Conservation (phyloP, 2,329 filamentous ascomycete species). For the Penicillium sp. region DNA sequence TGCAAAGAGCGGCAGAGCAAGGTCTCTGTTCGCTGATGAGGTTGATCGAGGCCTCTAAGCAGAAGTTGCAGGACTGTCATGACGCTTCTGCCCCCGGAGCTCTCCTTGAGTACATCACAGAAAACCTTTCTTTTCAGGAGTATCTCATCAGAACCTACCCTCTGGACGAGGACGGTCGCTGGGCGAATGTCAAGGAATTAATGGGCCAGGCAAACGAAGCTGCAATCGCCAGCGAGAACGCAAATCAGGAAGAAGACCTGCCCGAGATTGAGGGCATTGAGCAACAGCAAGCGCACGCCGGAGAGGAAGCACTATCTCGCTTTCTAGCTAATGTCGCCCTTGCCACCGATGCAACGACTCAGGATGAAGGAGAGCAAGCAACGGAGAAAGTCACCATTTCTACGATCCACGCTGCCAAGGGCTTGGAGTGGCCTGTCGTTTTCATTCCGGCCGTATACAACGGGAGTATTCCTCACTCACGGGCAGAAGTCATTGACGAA, state of each 20-base stretch:
- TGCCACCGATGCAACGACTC: constrained; percentile 66
- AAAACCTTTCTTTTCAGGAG: constrained; percentile 68
- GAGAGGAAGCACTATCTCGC: constrained; percentile 65
- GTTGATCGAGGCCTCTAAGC: constrained; percentile 56
- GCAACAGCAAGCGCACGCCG: constrained; percentile 53
- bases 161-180: constrained; percentile 73
- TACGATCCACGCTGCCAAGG: constrained; percentile 94
- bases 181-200: constrained; percentile 90
- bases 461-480: constrained; percentile 84
- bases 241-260: constrained; percentile 52
- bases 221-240: constrained; percentile 51
- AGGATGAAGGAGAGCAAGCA: constrained; percentile 51
- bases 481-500: constrained; percentile 81
- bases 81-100: constrained; percentile 43
- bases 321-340: constrained; percentile 90
- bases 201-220: constrained; percentile 74
- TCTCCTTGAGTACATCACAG: constrained; percentile 57
- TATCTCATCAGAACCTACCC: constrained; percentile 69
- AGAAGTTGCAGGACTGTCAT: constrained; percentile 52
- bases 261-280: constrained; percentile 69
- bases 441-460: constrained; percentile 89
- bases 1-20: constrained; percentile 55
- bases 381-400: constrained; percentile 74
- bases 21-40: constrained; percentile 59
- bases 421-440: constrained; percentile 92